These are phyloP conservation scores for Leccinum cinnamomeum DNA, from an alignment of 1,284 basidiomycete species.

Conservation along the genomic window DNA sequence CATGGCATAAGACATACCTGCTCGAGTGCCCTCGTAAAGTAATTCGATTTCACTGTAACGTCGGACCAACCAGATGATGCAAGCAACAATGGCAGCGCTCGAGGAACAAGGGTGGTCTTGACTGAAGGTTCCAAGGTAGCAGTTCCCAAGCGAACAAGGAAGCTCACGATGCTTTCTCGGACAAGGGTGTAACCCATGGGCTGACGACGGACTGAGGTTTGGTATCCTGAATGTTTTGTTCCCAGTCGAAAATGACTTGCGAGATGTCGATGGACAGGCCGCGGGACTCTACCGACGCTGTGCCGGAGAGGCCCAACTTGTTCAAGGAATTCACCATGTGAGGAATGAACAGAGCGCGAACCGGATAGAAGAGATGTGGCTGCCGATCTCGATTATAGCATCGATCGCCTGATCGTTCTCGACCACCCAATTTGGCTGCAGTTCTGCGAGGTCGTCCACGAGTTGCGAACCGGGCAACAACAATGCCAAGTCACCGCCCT, in stretches of 20 bases:
- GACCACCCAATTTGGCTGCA: conserved; percentile 73
- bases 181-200: conserved; percentile 74
- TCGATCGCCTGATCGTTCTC: conserved; percentile 67
- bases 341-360: conserved; percentile 93
- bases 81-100: conserved; percentile 79
- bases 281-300: conserved; percentile 81
- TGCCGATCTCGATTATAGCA: conserved; percentile 77
- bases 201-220: conserved; percentile 27
- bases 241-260: conserved; percentile 89
- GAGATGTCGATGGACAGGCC: conserved; percentile 81
- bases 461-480: conserved; percentile 73
- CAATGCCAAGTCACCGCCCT: conserved; percentile 49
- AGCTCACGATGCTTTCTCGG: conserved; percentile 90
- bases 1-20: conserved; percentile 51
- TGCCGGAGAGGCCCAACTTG: conserved; percentile 81
- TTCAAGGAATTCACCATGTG: conserved; percentile 91
- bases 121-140: conserved; percentile 67
- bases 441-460: conserved; percentile 71
- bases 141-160: conserved; percentile 88
- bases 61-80: conserved; percentile 89
- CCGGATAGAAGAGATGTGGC: conserved; percentile 90
- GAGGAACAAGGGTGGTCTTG: conserved; percentile 65
- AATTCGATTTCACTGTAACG: conserved; percentile 89
- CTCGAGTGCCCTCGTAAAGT: conserved; percentile 82
- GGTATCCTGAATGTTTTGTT: conserved; percentile 57